phyloP scores from a whole-genome alignment of 768 basidiomycete genomes.

The Cystobasidium tubakii region DNA sequence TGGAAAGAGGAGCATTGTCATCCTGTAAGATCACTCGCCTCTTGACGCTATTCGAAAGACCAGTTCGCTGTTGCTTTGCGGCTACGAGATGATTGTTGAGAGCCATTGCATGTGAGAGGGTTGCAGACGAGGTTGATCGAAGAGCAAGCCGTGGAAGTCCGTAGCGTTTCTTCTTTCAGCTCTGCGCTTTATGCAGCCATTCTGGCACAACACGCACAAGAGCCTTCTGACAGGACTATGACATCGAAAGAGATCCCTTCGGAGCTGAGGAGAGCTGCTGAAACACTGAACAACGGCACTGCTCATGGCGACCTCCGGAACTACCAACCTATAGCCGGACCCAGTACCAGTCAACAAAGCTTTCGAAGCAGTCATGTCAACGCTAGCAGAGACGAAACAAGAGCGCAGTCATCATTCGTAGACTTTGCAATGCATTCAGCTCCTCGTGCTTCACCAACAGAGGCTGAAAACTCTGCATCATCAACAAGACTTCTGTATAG shows the following conservation, averaged over 20 bases:
- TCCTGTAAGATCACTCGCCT: neutral
- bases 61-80: neutral
- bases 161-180: no score
- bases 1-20: neutral
- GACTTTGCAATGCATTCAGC: neutral
- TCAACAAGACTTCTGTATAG: conserved; percentile 2
- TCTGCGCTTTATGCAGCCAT: no score
- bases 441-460: neutral
- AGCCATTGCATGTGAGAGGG: neutral
- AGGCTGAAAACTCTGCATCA: neutral
- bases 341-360: conserved; percentile 3
- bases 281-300: neutral
- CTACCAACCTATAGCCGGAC: neutral
- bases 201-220: no score
- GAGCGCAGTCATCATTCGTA: neutral
- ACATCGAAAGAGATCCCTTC: neutral
- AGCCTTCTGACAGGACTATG: neutral
- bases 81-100: neutral
- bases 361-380: neutral
- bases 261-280: neutral
- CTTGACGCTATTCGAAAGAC: neutral
- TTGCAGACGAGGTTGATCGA: neutral
- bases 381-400: neutral
- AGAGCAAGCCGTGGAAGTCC: neutral
- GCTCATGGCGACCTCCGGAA: neutral